Base-by-base conservation (phyloP, 768 basidiomycete genomes). In the Suillus discolor region DNA sequence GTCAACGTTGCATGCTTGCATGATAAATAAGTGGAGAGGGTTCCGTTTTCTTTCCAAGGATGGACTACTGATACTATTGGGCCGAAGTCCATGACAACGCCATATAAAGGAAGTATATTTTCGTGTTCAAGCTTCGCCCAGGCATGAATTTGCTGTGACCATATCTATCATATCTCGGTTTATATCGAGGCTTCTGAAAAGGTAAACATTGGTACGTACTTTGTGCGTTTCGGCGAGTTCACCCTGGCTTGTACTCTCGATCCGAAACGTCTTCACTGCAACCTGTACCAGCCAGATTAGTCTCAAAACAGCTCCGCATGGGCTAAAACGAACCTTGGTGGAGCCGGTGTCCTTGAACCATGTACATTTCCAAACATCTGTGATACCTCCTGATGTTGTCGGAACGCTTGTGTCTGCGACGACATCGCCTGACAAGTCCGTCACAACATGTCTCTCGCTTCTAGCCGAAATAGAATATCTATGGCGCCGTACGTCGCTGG, bases 51-150 rank as follows among this genome's bases (percentile, higher is more conserved):
- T 55, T 67, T 55, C 69, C 71, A 70, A 23, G 72, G 70, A 51
- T 62, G 69, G 20, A 73, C 66, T 67, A 70, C 68, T 2, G 73
- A 73, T 45, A 65, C 53, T 25, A 61, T 68, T 16, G 68, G 70
- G 13, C 73, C 67, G 64, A 67, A 73, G 55, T 71, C 71, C 34
- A 64, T 69, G n/a, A 67, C 44, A 9, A 68, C 51, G 28, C 73
- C 71, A 31, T 54, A 67, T 25, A 73, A 63, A 6, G 70, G 70
- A 9, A 74, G 49, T 20, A 74, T 65, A 60, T 74, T 73, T n/a
- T 65, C 62, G 53, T 74, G 71, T 20, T 59, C 25, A 16, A 73
- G 65, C 41, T 60, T 41, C 49, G 62, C 62, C 72, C 72, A 73
- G 11, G 71, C 72, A 41, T 64, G 63, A 15, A 73, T 59, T 63